Conservation (phyloP, 2,329 filamentous ascomycete species). For the Aspergillus chevalieri region DNA sequence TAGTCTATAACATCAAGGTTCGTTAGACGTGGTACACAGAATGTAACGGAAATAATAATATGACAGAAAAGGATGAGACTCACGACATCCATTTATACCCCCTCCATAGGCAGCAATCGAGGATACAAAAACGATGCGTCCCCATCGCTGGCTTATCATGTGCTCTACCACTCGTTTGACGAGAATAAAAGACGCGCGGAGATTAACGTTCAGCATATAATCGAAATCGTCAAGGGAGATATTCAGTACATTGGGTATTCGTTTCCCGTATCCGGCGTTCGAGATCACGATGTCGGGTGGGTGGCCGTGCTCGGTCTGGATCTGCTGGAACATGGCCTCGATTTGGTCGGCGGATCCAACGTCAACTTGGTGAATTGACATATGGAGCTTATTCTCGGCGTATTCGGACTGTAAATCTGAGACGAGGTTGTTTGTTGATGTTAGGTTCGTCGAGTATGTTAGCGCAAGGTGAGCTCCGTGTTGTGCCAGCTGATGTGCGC, state of each 20-base stretch:
- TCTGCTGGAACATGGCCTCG: conserved; percentile 49
- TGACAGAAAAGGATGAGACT: conserved; percentile 9
- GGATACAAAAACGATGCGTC: conserved; percentile 58
- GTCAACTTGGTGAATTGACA: conserved; percentile 55
- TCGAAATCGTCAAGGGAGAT: conserved; percentile 61
- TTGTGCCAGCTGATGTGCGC: conserved; percentile 49
- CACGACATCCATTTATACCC: conserved; percentile 57
- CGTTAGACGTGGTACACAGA: not conserved
- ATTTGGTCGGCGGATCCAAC: conserved; percentile 51
- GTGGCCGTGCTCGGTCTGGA: conserved; percentile 48
- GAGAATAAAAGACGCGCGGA: conserved; percentile 57
- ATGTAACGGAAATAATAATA: not conserved
- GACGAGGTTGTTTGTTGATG: conserved; percentile 42
- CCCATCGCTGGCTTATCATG: conserved; percentile 57
- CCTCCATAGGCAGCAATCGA: conserved; percentile 59
- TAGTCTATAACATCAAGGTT: conserved; percentile 29
- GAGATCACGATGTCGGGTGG: conserved; percentile 59
- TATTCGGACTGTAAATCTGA: conserved; percentile 33
- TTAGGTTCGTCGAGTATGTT: conserved; percentile 51
- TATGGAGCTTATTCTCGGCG: conserved; percentile 26
- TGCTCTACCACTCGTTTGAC: conserved; percentile 55
- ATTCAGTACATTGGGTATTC: conserved; percentile 52
- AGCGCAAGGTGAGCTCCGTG: conserved; percentile 52
- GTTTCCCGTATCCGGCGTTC: conserved; percentile 61
- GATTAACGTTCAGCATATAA: conserved; percentile 56